Evolutionary conservation across 257 asterid genomes (phyloP).

Genomic region (Salvia rosmarinus): DNA sequence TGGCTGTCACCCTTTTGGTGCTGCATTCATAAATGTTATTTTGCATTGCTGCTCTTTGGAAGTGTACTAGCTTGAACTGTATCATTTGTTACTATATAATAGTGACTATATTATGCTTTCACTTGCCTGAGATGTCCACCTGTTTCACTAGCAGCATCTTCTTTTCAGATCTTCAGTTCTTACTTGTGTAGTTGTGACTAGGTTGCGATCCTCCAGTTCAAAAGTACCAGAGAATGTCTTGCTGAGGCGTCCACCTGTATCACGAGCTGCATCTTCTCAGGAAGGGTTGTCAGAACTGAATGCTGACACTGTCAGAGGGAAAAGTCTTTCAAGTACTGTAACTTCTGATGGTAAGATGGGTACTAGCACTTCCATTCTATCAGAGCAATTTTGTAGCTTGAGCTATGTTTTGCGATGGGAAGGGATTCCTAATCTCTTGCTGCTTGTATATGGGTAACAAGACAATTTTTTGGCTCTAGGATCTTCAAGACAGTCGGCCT

Average conservation of each 20-base stretch:
- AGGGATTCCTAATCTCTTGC: background rate
- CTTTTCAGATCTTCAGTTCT: constrained; percentile 12
- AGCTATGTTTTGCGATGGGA: background rate
- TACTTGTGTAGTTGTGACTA: constrained; percentile 26
- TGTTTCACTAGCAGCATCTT: background rate
- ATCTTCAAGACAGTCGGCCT: background rate
- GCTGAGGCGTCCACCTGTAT: constrained; percentile 79
- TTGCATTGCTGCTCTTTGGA: constrained; percentile 13
- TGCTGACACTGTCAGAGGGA: constrained; percentile 56
- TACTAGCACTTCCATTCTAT: background rate
- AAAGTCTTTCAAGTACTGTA: constrained; percentile 41
- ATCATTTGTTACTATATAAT: background rate
- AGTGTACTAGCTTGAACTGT: background rate
- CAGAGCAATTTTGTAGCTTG: background rate
- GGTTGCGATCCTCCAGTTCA: constrained; percentile 44
- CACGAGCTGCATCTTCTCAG: constrained; percentile 66
- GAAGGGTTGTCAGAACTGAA: constrained; percentile 62
- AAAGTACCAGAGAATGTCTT: constrained; percentile 71
- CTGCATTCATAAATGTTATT: background rate
- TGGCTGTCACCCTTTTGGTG: constrained; percentile 5
- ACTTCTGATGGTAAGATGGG: constrained; percentile 62
- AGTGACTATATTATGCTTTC: background rate
- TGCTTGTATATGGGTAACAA: no score
- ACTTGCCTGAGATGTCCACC: no score
- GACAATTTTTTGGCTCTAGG: background rate